Base-by-base conservation (phyloP, 2,329 filamentous ascomycete species). In the Fusarium anguioides region DNA sequence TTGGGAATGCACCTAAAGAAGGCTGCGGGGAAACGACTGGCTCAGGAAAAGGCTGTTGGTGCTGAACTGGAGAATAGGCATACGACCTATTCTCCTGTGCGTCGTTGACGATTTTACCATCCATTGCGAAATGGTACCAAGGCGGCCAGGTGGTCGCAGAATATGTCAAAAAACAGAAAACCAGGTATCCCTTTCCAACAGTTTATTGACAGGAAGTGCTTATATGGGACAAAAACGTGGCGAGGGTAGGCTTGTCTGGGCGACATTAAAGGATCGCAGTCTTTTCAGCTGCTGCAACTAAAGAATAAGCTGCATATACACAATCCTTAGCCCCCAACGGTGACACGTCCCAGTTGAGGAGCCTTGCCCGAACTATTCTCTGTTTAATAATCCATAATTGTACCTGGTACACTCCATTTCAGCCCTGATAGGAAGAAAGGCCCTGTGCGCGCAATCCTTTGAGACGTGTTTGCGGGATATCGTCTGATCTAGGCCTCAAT, bases 1-100 rank as follows among this genome's bases (percentile, higher is more conserved):
- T 8, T 8, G 46, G 29, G 8, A 33, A 24, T 1, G 66, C 41
- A 4, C 20, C 20, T 12, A 42, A 14, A 6, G 47, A 58, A 5
- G 49, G 44, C 35, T 66, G 49, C 3, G 56, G 49, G 2, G 62
- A 58, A 4, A 66, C 54, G 4, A 33, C 15, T 4, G 54, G 63
- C 4, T 57, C 39, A 1, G 33, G 41, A 2, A 42, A 64, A 12
- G 53, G 3, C 6, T 66, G 49, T 5, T 50, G 47, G 6, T 54
- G 24, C 1, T 64, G 49, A 15, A 26, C 35, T 29, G 46, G 20
- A 24, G 33, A 14, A 51, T 53, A 36, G 8, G 23, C 6, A 26
- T 45, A 31, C 2, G 27, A 6, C 8, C 11, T 12, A 4, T 50
- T 54, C 10, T 48, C 45, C 6, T 64, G 37, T 27, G 41, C 24